A percentile compares a stretch with the other conserved stretches of the same genome.
Evolutionary conservation across 805 yeast species (phyloP).

Genomic region (Kazachstania taianensis): DNA sequence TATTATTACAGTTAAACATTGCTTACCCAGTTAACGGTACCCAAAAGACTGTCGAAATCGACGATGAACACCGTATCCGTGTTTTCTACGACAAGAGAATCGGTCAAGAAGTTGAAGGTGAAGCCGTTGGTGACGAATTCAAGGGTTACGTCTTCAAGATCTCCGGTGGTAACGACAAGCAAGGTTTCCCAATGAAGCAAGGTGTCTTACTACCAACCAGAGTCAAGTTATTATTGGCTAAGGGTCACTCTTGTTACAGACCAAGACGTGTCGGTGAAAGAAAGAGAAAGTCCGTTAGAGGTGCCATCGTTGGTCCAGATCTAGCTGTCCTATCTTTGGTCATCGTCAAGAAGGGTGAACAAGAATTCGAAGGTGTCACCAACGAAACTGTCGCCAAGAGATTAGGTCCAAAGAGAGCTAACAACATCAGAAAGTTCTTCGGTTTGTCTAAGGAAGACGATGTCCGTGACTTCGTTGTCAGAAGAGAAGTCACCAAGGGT

Average conservation of each 20-base stretch:
- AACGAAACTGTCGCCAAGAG: slow-evolving; percentile 94
- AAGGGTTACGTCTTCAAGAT: slow-evolving; percentile 98
- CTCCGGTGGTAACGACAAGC: slow-evolving; percentile 99
- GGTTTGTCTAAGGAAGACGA: slow-evolving; percentile 53
- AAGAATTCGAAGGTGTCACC: slow-evolving; percentile 92
- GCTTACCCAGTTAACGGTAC: slow-evolving; percentile 99
- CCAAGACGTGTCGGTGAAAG: slow-evolving; percentile 99
- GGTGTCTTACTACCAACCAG: slow-evolving; percentile 99
- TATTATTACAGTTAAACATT: slow-evolving; percentile 78
- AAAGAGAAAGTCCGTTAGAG: slow-evolving; percentile 99
- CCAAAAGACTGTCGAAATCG: slow-evolving; percentile 94
- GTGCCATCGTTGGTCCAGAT: slow-evolving; percentile 97
- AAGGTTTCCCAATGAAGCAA: slow-evolving; percentile 99
- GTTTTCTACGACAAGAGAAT: slow-evolving; percentile 98
- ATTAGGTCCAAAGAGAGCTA: slow-evolving; percentile 99
- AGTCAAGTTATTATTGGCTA: slow-evolving; percentile 87
- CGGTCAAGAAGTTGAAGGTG: slow-evolving; percentile 99
- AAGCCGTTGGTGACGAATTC: slow-evolving; percentile 96
- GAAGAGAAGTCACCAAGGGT: slow-evolving; percentile 97
- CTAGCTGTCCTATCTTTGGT: slow-evolving; percentile 90
- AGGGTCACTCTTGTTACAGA: slow-evolving; percentile 98
- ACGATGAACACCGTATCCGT: slow-evolving; percentile 98
- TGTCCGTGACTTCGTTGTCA: slow-evolving; percentile 75
- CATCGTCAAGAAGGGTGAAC: slow-evolving; percentile 94
- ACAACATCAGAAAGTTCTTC: slow-evolving; percentile 99